These are phyloP conservation scores for Colletotrichum sp. DNA, from an alignment of 2,329 filamentous ascomycete species.

Conservation along the genomic window DNA sequence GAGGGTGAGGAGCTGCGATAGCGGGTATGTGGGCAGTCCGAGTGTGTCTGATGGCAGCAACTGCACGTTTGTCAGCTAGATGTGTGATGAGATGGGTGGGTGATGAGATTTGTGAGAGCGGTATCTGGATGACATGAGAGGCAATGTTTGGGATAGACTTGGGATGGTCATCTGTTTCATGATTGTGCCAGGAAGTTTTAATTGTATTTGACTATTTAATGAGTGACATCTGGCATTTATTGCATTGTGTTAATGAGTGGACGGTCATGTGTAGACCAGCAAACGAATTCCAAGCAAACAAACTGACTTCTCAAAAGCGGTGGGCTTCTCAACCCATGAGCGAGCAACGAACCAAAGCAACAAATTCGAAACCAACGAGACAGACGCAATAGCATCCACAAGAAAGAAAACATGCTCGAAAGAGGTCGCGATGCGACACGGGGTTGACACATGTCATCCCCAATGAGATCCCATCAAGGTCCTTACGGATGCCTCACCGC, in stretches of 20 bases:
- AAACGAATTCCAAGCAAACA: neutral
- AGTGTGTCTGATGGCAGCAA: neutral
- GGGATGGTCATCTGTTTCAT: neutral
- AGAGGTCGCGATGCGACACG: neutral
- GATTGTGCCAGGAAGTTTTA: neutral
- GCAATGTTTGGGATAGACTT: neutral
- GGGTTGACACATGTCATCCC: neutral
- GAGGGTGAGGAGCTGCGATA: slow-evolving; percentile 16
- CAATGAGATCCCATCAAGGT: neutral
- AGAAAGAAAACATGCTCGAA: neutral
- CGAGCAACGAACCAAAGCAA: neutral
- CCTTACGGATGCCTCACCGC: neutral
- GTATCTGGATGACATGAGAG: neutral
- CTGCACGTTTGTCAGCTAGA: slow-evolving; percentile 5
- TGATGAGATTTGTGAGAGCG: neutral
- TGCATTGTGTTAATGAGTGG: neutral
- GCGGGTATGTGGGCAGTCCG: slow-evolving; percentile 16
- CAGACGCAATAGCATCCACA: neutral
- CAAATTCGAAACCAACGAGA: neutral
- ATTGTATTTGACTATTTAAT: neutral
- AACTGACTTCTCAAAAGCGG: neutral
- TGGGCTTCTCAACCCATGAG: neutral
- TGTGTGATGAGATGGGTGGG: neutral
- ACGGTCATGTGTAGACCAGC: neutral
- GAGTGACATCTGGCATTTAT: neutral